A percentile compares a stretch with the other conserved stretches of the same genome.
phyloP scores from a whole-genome alignment of 2,329 filamentous ascomycete species.

The Penicillium sp. region DNA sequence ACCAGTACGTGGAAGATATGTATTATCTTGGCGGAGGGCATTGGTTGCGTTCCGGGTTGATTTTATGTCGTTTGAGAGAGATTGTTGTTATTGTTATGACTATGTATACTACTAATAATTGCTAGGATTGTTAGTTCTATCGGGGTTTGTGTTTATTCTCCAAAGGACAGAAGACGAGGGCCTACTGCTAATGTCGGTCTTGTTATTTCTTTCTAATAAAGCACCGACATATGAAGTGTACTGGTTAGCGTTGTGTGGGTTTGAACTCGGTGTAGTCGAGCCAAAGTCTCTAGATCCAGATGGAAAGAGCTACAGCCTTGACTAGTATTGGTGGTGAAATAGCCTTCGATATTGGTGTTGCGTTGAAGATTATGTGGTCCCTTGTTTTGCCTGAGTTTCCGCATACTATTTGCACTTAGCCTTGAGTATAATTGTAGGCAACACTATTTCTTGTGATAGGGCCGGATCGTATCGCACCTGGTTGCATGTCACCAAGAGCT shows the following conservation, averaged over 20 bases:
- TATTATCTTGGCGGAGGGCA: constrained; percentile 46
- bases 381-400: no score
- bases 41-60: constrained; percentile 53
- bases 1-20: constrained; percentile 41
- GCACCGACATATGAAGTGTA: not conserved
- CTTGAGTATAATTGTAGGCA: not conserved
- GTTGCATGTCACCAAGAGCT: not conserved
- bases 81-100: not conserved
- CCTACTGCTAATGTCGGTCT: not conserved
- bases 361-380: no score
- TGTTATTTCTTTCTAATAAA: not conserved
- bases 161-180: not conserved
- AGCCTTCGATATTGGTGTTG: no score
- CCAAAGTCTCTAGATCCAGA: not conserved
- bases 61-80: constrained; percentile 50
- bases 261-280: constrained; percentile 12
- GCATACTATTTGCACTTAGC: not conserved
- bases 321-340: no score
- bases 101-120: not conserved
- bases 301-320: not conserved
- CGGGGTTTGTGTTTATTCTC: not conserved
- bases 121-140: not conserved
- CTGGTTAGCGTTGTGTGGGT: constrained; percentile 1
- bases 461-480: constrained; percentile 55
- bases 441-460: constrained; percentile 45